Base-by-base conservation (phyloP, 768 basidiomycete species). In the Hemileccinum impolitum region DNA sequence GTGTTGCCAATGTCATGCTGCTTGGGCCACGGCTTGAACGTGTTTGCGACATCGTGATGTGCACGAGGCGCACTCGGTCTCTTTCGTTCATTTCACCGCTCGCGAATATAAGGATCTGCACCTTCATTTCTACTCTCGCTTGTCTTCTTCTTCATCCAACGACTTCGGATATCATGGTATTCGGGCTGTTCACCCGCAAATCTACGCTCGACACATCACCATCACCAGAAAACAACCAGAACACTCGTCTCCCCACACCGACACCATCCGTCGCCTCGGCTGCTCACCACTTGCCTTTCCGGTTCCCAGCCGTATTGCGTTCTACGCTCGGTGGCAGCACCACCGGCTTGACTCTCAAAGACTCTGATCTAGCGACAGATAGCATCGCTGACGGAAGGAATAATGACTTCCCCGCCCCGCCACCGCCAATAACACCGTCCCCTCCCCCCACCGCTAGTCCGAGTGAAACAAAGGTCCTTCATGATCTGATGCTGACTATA, bases 401-500 rank as follows among this genome's bases (percentile, higher is more conserved):
- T 19, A 50, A 55, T 25, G 13, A 14, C 42, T 51, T 59, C 11
- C 48, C 44, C 43, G 54, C 58, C 36, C 63, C 52, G n/a, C 61
- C 54, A 32, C 57, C 56, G 8, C 57, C 67, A n/a, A 57, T 63
- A 25, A 67, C 68, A 23, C 60, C 67, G 13, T 54, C 70, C n/a
- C n/a, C n/a, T n/a, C n/a, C n/a, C n/a, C n/a, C n/a, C n/a, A 28
- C 11, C 30, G 57, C 64, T 43, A 67, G 69, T 3, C 70, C 72
- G 8, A 69, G 70, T 13, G 74, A 81, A 55, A 62, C 78, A 4
- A 59, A 68, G 25, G 57, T 70, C 12, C 69, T 89, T 2, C 68
- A 74, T 39, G 59, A 76, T 6, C 75, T 85, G 52, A 72, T 89
- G 59, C 62, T 71, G 26, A 73, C 79, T 12, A 75, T 88, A 35